Evolutionary conservation across 306 rosid genomes (phyloP).

Genomic region (Datisca glomerata): DNA sequence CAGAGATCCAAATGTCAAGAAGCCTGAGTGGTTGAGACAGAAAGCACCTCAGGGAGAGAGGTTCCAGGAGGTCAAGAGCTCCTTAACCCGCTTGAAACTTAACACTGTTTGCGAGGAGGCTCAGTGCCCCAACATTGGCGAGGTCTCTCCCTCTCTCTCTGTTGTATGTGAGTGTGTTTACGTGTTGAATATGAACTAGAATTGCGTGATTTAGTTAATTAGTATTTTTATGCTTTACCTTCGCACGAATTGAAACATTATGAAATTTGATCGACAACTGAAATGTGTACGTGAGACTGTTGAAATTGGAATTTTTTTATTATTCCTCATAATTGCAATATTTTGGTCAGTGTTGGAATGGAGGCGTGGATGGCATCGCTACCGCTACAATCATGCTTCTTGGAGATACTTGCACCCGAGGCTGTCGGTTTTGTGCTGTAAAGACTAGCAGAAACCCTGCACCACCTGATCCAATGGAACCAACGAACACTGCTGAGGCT

Average conservation of each 20-base stretch:
- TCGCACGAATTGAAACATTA: too few relatives aligned
- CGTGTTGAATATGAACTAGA: too few relatives aligned
- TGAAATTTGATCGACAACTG: background rate
- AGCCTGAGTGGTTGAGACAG: slow-evolving; percentile 82
- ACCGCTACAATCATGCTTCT: slow-evolving; percentile 96
- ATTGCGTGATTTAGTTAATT: too few relatives aligned
- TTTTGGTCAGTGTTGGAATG: slow-evolving; percentile 78
- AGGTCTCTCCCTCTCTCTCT: slow-evolving; percentile 23
- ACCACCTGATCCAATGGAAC: slow-evolving; percentile 94
- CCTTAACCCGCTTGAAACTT: slow-evolving; percentile 62
- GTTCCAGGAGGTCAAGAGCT: slow-evolving; percentile 41
- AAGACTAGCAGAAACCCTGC: slow-evolving; percentile 89
- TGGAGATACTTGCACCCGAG: slow-evolving; percentile 96
- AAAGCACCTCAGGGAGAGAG: slow-evolving; percentile 70
- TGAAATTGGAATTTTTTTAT: background rate
- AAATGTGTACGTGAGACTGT: background rate
- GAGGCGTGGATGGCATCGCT: slow-evolving; percentile 87
- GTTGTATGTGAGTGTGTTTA: too few relatives aligned
- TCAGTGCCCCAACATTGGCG: slow-evolving; percentile 94
- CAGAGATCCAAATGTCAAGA: slow-evolving; percentile 64
- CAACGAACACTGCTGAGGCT: slow-evolving; percentile 69
- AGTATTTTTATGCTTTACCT: too few relatives aligned
- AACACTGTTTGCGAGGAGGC: slow-evolving; percentile 94
- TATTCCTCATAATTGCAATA: slow-evolving; percentile 12
- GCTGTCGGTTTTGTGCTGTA: slow-evolving; percentile 93